Evolutionary conservation across 2,329 filamentous ascomycete genomes (phyloP), one percentile per base, ranked within the genome.

Genomic region (Helicocarpus griseus): DNA sequence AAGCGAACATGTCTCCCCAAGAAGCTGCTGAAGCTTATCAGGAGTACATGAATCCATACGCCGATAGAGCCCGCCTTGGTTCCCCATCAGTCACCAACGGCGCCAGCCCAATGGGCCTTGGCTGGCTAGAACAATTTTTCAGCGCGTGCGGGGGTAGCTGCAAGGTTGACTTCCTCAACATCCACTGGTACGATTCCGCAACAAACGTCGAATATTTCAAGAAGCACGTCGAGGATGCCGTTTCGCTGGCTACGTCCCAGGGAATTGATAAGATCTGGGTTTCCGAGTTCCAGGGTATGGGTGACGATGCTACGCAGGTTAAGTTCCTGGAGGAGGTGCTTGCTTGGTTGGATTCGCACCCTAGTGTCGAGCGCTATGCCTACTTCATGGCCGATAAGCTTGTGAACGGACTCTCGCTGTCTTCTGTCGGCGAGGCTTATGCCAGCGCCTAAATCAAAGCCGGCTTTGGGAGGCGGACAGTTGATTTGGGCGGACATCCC

Each of bases 131-230:
- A 33, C 53, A 56, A 2, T 75, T 72, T 62, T 63, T 75, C 51
- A 52, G 58, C 6, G 55, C 53, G 2, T 75, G 72, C 59, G 51
- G 49, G 9, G 63, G 60, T 4, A 40, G 66, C 48, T 74, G 71
- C 61, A 60, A 61, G 11, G 57, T 73, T 52, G 63, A 67, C 45
- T 71, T 67, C 52, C 60, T 75, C 8, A 67, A 68, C 14, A 66
- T 73, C 49, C 73, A 75, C 61, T 75, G 71, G 70, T 74, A 75
- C 56, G 65, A 65, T 26, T 44, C 57, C 8, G 58, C 61, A 5
- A 58, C 60, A 40, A 50, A 58, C 39, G 46, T 60, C 36, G 61
- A 57, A 2, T 62, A 68, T 24, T 71, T 74, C 62, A 65, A 69
- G 59, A 50, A 53, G 5, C 68, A 72, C 36, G 63, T 73, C 38